phyloP scores from a whole-genome alignment of 2,329 filamentous ascomycete species.

The Colletotrichum coccodes region DNA sequence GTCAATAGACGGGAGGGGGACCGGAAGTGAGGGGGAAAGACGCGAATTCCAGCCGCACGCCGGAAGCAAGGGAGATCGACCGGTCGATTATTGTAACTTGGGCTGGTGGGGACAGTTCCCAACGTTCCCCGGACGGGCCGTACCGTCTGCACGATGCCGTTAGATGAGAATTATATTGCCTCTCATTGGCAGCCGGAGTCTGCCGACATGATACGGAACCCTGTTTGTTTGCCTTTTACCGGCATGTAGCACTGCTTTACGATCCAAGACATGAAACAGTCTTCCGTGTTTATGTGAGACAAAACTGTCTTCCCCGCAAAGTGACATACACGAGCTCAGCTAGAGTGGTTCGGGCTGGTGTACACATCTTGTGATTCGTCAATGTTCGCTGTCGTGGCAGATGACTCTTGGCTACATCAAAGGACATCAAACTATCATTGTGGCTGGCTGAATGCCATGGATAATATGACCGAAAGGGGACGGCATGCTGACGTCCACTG shows the following conservation, averaged over 20 bases:
- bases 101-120: not conserved
- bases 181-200: not conserved
- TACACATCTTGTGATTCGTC: too few relatives aligned
- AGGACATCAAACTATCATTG: not conserved
- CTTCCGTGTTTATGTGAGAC: not conserved
- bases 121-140: conserved; percentile 7
- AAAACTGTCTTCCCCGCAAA: not conserved
- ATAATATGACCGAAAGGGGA: not conserved
- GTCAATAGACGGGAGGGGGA: not conserved
- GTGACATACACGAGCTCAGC: not conserved
- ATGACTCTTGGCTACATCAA: not conserved
- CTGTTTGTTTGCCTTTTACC: not conserved
- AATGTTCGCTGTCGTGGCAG: not conserved
- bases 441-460: not conserved
- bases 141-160: conserved; percentile 1
- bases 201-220: not conserved
- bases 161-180: not conserved
- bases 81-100: not conserved
- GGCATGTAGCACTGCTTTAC: not conserved
- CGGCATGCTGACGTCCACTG: not conserved
- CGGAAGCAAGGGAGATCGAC: not conserved
- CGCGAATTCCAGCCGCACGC: not conserved
- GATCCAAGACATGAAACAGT: conserved; percentile 2
- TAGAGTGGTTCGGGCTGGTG: not conserved
- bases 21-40: not conserved